These are phyloP conservation scores for Venturia asperata DNA, from an alignment of 2,329 filamentous ascomycete genomes.

Conservation along the genomic window DNA sequence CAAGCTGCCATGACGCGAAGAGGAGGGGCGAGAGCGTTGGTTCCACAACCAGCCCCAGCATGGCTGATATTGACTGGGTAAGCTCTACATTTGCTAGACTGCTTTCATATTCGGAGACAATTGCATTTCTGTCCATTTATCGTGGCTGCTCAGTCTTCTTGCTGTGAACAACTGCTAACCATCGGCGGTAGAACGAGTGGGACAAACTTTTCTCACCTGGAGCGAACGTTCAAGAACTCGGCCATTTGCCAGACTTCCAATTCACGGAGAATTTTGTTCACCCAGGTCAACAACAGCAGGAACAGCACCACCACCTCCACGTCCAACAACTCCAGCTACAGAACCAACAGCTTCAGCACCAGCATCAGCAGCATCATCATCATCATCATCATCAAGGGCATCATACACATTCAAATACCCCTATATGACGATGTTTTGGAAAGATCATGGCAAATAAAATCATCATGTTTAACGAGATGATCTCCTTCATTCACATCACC, in stretches of 20 bases:
- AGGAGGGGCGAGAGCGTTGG: conserved; percentile 15
- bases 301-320: conserved; percentile 1
- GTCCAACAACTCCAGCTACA: conserved; percentile 1
- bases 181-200: conserved; percentile 37
- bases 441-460: neutral
- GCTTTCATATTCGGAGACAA: conserved; percentile 10
- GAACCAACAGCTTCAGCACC: neutral
- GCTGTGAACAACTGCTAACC: neutral
- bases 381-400: conserved; percentile 10
- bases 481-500: neutral
- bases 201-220: conserved; percentile 38
- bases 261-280: neutral
- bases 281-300: neutral
- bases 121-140: neutral
- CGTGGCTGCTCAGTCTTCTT: neutral
- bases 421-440: neutral
- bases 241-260: conserved; percentile 15
- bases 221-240: conserved; percentile 24
- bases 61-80: conserved; percentile 59
- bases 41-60: conserved; percentile 12
- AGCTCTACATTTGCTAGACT: conserved; percentile 28
- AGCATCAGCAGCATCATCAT: neutral
- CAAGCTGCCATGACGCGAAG: neutral
- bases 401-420: neutral
- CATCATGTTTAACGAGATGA: neutral